Evolutionary conservation across 2,329 filamentous ascomycete genomes (phyloP).

Genomic region (Talaromyces rugulosus): DNA sequence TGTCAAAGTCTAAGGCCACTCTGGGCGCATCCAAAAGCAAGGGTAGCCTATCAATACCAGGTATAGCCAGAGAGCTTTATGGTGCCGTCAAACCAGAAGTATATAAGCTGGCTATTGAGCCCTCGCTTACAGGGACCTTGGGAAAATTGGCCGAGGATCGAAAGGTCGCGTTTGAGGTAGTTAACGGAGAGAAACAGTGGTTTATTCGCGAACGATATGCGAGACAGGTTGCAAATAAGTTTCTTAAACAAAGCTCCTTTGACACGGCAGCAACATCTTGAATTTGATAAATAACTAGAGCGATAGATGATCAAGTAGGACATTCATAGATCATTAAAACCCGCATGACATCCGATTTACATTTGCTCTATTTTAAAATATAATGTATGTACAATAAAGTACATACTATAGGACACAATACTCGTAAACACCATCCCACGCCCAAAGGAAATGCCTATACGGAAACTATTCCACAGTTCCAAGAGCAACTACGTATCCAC

Average conservation of each 20-base stretch:
- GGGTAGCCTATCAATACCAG: conserved; percentile 29
- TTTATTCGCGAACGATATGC: conserved; percentile 14
- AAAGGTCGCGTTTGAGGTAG: conserved; percentile 39
- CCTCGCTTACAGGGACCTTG: conserved; percentile 40
- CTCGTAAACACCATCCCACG: too few relatives aligned
- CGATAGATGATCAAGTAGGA: too few relatives aligned
- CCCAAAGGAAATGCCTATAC: too few relatives aligned
- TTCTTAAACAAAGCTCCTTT: not conserved
- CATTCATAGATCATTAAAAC: too few relatives aligned
- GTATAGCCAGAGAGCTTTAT: conserved; percentile 44
- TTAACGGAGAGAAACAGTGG: conserved; percentile 36
- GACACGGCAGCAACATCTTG: not conserved
- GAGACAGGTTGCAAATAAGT: not conserved
- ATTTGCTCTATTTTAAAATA: too few relatives aligned
- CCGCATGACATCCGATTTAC: too few relatives aligned
- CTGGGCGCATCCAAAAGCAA: not conserved
- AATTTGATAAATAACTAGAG: not conserved
- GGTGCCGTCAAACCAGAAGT: conserved; percentile 29
- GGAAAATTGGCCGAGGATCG: conserved; percentile 42
- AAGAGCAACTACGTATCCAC: too few relatives aligned
- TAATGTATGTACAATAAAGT: too few relatives aligned
- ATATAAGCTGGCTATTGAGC: conserved; percentile 36
- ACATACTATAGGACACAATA: too few relatives aligned
- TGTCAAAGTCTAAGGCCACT: conserved; percentile 35
- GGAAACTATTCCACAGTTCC: too few relatives aligned